phyloP scores from a whole-genome alignment of 2,329 filamentous ascomycete genomes.

The Penicillium sp. region DNA sequence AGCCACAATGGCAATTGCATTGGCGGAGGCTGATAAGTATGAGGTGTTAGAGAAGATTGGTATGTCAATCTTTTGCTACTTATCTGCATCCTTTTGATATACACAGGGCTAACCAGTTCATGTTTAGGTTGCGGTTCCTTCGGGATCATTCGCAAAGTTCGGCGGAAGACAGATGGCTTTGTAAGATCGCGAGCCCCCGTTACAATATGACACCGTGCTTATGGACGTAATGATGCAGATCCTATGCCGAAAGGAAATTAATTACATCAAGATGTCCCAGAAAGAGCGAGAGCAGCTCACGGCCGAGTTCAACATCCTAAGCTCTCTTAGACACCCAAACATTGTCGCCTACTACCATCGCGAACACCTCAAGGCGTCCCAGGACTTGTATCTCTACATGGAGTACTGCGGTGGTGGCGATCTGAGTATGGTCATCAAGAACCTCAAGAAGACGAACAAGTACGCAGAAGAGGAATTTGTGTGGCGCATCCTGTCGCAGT shows the following conservation, averaged over 20 bases:
- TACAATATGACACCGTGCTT: no score
- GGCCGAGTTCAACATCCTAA: conserved; percentile 92
- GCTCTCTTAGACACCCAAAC: conserved; percentile 84
- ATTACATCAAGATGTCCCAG: conserved; percentile 92
- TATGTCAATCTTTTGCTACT: no score
- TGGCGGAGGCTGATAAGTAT: conserved; percentile 63
- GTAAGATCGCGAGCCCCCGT: no score
- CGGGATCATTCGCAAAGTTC: conserved; percentile 91
- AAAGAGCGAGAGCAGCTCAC: conserved; percentile 95
- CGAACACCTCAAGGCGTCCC: conserved; percentile 82
- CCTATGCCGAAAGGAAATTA: conserved; percentile 96
- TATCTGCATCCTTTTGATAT: background rate
- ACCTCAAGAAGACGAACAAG: conserved; percentile 68
- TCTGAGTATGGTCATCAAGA: conserved; percentile 80
- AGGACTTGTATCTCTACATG: conserved; percentile 97
- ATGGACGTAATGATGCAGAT: no score
- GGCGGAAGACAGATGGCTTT: conserved; percentile 74
- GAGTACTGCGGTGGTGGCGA: conserved; percentile 98
- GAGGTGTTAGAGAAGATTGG: conserved; percentile 96
- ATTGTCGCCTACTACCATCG: conserved; percentile 97
- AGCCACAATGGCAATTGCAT: conserved; percentile 36
- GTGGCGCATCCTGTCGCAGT: conserved; percentile 90
- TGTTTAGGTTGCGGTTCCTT: conserved; percentile 91
- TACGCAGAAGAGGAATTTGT: conserved; percentile 90
- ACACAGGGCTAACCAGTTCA: no score